phyloP scores from a whole-genome alignment of 306 rosid species.

The Spatholobus suberectus region DNA sequence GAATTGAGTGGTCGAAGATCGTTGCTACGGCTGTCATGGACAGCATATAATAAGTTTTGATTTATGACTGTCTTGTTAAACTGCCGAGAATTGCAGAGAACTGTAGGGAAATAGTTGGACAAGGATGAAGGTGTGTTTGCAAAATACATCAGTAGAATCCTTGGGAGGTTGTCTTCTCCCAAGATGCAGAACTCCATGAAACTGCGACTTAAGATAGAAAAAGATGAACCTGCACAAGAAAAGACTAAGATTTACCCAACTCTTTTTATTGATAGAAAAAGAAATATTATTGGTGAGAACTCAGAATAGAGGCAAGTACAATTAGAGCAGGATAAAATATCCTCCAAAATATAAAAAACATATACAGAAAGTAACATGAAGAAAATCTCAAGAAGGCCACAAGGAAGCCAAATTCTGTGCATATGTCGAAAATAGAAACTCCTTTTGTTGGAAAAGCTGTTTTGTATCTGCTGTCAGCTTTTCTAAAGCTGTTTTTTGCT shows the following conservation, averaged over 20 bases:
- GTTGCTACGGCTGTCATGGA: conserved; percentile 46
- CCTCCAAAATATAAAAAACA: not conserved
- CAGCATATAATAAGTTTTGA: conserved; percentile 64
- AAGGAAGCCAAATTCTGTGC: not conserved
- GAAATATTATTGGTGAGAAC: not conserved
- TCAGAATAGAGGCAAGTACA: not conserved
- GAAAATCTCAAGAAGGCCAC: not conserved
- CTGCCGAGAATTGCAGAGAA: conserved; percentile 78
- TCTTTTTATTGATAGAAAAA: not conserved
- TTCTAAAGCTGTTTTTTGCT: no score
- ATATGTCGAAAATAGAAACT: not conserved
- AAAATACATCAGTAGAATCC: conserved; percentile 88
- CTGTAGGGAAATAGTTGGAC: conserved; percentile 83
- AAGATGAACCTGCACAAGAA: conserved; percentile 75
- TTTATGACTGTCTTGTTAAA: conserved; percentile 81
- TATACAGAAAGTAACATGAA: not conserved
- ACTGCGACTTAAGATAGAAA: conserved; percentile 70
- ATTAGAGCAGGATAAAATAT: not conserved
- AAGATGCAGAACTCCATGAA: conserved; percentile 84
- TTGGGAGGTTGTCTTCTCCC: conserved; percentile 90
- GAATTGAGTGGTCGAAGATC: conserved; percentile 56
- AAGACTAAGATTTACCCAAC: conserved; percentile 26
- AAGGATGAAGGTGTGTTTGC: conserved; percentile 82
- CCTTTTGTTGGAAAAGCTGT: no score
- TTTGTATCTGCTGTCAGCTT: no score